Percentiles rank a stretch among this genome's conserved stretches.
These are phyloP conservation scores for Botryotinia calthae DNA, from an alignment of 2,329 filamentous ascomycete species.

Conservation along the genomic window DNA sequence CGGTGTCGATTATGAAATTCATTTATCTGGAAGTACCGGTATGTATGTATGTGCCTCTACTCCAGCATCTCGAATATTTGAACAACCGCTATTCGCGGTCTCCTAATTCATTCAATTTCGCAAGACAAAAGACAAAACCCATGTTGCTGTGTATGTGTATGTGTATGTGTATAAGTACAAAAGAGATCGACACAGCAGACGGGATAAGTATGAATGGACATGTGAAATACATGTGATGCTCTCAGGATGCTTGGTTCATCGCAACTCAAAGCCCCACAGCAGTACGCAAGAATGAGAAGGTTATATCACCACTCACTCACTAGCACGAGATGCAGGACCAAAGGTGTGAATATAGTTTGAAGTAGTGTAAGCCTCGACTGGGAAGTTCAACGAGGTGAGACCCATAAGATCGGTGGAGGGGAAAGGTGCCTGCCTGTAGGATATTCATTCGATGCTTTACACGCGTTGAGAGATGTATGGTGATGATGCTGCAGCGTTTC, in stretches of 20 bases:
- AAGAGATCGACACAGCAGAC: conserved; percentile 4
- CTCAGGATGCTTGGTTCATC: background rate
- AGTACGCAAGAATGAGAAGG: conserved; percentile 6
- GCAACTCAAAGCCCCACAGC: background rate
- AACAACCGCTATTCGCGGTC: conserved; percentile 3
- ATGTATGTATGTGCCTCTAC: no score
- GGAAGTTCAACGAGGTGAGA: background rate
- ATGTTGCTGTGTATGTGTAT: background rate
- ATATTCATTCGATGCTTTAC: conserved; percentile 7
- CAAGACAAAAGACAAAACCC: background rate
- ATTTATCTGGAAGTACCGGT: background rate
- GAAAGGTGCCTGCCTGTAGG: conserved; percentile 4
- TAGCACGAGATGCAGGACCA: background rate
- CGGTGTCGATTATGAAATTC: conserved; percentile 4
- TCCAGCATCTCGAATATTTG: background rate
- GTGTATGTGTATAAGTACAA: background rate
- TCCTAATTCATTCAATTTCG: background rate
- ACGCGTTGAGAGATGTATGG: conserved; percentile 11
- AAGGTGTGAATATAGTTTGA: background rate
- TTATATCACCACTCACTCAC: conserved; percentile 5
- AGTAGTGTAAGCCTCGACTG: background rate
- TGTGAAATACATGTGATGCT: conserved; percentile 11
- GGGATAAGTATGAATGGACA: background rate
- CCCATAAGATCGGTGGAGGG: background rate
- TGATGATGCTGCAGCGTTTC: conserved; percentile 9